Evolutionary conservation across 805 yeast genomes (phyloP).

Genomic region (Barnettozyma botsteinii): DNA sequence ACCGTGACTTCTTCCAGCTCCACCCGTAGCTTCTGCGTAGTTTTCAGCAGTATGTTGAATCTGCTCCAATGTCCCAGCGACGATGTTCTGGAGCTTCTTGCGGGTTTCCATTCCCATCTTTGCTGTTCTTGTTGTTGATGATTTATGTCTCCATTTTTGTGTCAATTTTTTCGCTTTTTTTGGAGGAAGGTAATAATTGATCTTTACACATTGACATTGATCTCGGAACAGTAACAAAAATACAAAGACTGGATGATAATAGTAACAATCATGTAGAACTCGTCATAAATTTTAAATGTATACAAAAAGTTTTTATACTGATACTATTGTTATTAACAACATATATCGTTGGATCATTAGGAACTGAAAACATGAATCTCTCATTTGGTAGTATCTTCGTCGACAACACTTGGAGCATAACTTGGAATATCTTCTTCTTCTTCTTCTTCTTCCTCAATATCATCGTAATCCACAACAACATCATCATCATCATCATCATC

Average conservation of each 20-base stretch:
- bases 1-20: background rate
- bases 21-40: slow-evolving; percentile 3
- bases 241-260: too few relatives aligned
- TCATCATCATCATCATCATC: slow-evolving; percentile 35
- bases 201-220: too few relatives aligned
- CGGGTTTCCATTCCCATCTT: background rate
- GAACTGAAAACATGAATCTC: too few relatives aligned
- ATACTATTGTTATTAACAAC: too few relatives aligned
- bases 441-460: slow-evolving; percentile 30
- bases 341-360: too few relatives aligned
- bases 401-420: slow-evolving; percentile 23
- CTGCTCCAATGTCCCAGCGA: slow-evolving; percentile 2
- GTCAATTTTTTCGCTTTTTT: background rate
- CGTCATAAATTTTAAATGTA: background rate
- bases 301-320: too few relatives aligned
- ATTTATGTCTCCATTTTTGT: background rate
- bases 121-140: background rate
- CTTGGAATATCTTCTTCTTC: slow-evolving; percentile 25
- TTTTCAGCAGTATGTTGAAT: slow-evolving; percentile 8
- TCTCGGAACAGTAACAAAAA: too few relatives aligned
- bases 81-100: slow-evolving; percentile 1
- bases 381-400: slow-evolving; percentile 5
- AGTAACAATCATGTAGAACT: too few relatives aligned
- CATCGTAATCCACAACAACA: slow-evolving; percentile 22
- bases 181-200: too few relatives aligned